Base-by-base conservation (phyloP, 1,284 basidiomycete species). In the Cutaneotrichosporon dermatis region DNA sequence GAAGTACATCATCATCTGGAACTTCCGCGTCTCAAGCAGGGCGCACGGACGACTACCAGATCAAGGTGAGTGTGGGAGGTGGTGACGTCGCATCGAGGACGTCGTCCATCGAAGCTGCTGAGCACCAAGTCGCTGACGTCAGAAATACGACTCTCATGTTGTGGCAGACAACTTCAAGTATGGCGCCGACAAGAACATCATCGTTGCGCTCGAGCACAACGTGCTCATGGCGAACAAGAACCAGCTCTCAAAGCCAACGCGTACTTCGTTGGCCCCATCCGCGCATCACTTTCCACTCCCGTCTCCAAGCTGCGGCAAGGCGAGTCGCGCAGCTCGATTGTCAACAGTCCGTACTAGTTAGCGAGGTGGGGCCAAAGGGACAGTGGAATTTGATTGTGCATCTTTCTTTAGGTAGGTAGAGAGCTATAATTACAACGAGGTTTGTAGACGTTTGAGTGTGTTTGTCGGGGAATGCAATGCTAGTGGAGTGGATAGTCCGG, bases 151-250 rank as follows among this genome's bases (percentile, higher is more conserved):
- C 70, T 93, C 96, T 68, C 83, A 85, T 52, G 93, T 99, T 61
- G 92, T 99, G 0, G 92, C 95, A 64, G 94, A 97, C 76, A 91
- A 89, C 79, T 97, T 97, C 85, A 90, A 88, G 77, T 96, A 92
- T 72, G 92, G 91, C 15, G 89, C 94, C 66, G 92, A 96, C 79
- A 90, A 91, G 71, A 88, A 96, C 75, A 96, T 97, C 72, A 90
- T 97, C 69, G 95, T 99, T 58, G 95, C 96, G 2, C 80, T 98
- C 67, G 86, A 92, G 75, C 91, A 97, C 79, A 90, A 99, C 71
- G 92, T 99, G 16, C 82, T 97, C 64, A 88, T 91, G 66, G 85
- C 96, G 58, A 93, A 94, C 80, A 96, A 95, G 87, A 91, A 88
- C 79, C 87, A 88, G 64, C 25, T 25, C 25, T 25, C 25, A 25